Base-by-base conservation (phyloP, 768 basidiomycete genomes). In the Cystofilobasidium ferigula region DNA sequence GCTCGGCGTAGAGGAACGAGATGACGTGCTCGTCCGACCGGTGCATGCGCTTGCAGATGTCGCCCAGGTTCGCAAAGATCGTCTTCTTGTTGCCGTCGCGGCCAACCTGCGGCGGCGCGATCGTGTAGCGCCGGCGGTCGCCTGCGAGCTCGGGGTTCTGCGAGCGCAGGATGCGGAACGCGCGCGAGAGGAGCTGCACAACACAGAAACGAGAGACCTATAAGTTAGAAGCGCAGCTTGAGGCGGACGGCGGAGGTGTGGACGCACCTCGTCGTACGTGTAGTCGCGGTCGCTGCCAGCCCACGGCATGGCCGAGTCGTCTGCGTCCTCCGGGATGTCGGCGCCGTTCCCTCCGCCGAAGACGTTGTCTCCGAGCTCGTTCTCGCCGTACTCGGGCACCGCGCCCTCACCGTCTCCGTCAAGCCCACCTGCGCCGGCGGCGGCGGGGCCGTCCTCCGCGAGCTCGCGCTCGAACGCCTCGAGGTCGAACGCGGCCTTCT, bases 1-100 rank as follows among this genome's bases (percentile, higher is more conserved):
- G 85, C 79, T 99, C 95, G 62, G 95, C 85, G 74, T 97, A 98
- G 69, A 98, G 79, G 81, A 89, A 99, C 76, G 88, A 85, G 69
- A 97, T 98, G 72, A 97, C 91, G 72, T 99, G 95, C 77, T 97
- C 94, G 24, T 95, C 92, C 79, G 89, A 81, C 76, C 94, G 83
- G 79, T 95, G 94, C 94, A 99, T 98, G 74, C 89, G 85, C 78
- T 87, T 91, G 83, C 94, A 98, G 70, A 99, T 99, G 74, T 99
- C 94, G 69, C 85, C 85, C 64, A 99, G 82, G 77, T 99, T 99
- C 71, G 92, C 88, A 71, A 99, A 99, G 70, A 97, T 88, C 51
- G 90, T 86, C 78, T 92, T 93, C 79, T 97, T 97, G 80, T 92
- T 93, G n/a, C 80, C 95, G 82, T 99, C 95, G 72, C 89, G 83